Evolutionary conservation across 2,329 filamentous ascomycete species (phyloP), one percentile per base, ranked within the genome.

Genomic region (Colletotrichum melonis): DNA sequence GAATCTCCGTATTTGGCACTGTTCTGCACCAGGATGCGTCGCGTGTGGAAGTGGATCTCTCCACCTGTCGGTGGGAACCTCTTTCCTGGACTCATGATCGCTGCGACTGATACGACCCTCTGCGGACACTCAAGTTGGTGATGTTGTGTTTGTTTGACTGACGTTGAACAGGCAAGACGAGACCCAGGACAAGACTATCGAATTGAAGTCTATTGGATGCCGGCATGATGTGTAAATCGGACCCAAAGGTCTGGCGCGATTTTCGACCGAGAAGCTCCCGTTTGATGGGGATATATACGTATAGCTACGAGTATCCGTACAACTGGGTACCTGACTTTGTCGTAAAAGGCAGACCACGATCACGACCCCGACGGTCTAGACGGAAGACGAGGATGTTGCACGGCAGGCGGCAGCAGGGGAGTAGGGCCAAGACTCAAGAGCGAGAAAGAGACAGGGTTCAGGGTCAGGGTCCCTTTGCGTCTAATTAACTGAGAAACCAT

Each of bases 401-500:
- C 59, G 59, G 59, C 59, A 28, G 59, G 38, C 59, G 58, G 35
- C 59, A 22, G 59, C 22, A 24, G 28, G 30, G 46, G 62, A 38
- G 49, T 11, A 9, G 22, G 49, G 46, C 46, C 62, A 55, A 64
- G 62, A 42, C 38, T 26, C 54, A 56, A 56, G 22, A 24, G n/a
- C 5, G 16, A 56, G 28, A 58, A 32, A 11, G 32, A 9, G 14
- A 28, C 42, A 32, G 52, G 59, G 26, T 7, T 30, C 38, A 55
- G 54, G 66, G 55, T 28, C 70, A 64, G 54, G 52, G 58, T 26
- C 30, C 38, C 69, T 58, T 63, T 24, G 28, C 58, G 59, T 72
- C 55, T 69, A 65, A 73, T 73, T 69, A 69, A 73, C 70, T 58
- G 63, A n/a, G n/a, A 55, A 52, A 59, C 70, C 70, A 69, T 58